Evolutionary conservation across 23 red algal genomes (phyloP), one percentile per base, ranked within the genome.

Genomic region (Gracilaria gracilis): DNA sequence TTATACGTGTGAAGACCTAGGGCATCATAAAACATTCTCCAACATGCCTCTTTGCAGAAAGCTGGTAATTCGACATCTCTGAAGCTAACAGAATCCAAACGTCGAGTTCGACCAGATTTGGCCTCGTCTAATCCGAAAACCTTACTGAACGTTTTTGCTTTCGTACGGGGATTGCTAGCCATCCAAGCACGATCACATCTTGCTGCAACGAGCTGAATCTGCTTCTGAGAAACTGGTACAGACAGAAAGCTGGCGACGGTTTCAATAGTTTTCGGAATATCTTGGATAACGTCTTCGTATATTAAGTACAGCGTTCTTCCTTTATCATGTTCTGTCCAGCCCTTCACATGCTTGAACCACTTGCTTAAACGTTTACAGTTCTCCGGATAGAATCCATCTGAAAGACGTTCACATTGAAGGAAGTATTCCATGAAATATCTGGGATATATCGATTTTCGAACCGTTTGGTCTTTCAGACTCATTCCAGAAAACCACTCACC

Each of bases 261-360:
- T 39, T 53, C 12, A 37, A 50, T 73, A 17, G 76, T 75, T 0
- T 34, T 73, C 20, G 46, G 48, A 13, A 82, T 21, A 57, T 91
- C 74, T 37, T 72, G 46, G 28, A 91, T 58, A 31, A 91, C 32
- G 35, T 91, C 88, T 3, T 81, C 88, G 50, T 81, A 91, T n/a
- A 82, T 64, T 29, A 64, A 64, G 58, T 17, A 64, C 58, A 64
- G 15, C 16, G 58, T 64, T 6, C 27, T 64, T 6, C 58, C 58
- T 29, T 64, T 64, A 29, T 64, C 58, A 64, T 64, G 15, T 29
- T 64, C 58, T 64, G 58, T 64, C 58, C 58, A 64, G 3, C 58
- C 15, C 27, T 64, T 64, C 23, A 64, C 58, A 29, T 9, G 58
- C 27, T 29, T n/a, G 27, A 17, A 64, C 58, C 58, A 64, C 58